Conservation (phyloP, 169 alveolate species). For the Cyclospora cayetanensis region DNA sequence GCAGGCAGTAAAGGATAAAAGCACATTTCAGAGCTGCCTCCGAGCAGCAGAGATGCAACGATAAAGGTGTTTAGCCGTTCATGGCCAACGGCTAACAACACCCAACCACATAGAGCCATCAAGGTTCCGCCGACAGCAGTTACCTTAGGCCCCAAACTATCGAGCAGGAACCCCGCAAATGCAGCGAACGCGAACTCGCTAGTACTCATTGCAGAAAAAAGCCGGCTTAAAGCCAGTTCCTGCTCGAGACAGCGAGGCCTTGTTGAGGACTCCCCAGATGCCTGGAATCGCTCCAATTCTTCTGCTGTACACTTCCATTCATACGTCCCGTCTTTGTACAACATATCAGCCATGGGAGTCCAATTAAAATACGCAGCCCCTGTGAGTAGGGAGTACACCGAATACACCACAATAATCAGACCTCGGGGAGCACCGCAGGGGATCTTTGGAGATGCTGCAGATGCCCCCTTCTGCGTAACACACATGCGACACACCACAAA, state of each 20-base stretch:
- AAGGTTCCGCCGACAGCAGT: not conserved
- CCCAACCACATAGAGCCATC: conserved; percentile 2
- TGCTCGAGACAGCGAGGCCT: not conserved
- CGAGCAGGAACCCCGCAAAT: conserved; percentile 20
- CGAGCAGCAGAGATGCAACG: conserved; percentile 15
- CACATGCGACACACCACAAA: too few species aligned
- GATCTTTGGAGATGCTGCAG: not conserved
- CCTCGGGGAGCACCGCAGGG: not conserved
- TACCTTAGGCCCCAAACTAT: conserved; percentile 1
- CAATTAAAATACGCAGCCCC: conserved; percentile 51
- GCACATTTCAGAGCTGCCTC: conserved; percentile 29
- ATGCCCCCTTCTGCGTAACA: not conserved
- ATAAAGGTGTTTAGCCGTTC: not conserved
- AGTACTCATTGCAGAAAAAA: not conserved
- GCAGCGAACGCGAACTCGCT: conserved; percentile 25
- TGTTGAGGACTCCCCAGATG: too few species aligned
- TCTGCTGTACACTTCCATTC: conserved; percentile 23
- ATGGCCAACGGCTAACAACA: not conserved
- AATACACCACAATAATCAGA: not conserved
- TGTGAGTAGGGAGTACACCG: not conserved
- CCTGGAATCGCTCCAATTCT: too few species aligned
- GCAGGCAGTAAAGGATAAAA: conserved; percentile 32
- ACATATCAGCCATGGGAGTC: conserved; percentile 39
- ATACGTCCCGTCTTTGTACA: conserved; percentile 9
- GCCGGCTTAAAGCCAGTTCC: conserved; percentile 17